Evolutionary conservation across 345 rosid species (phyloP).

Genomic region (Leavenworthia alabamica): DNA sequence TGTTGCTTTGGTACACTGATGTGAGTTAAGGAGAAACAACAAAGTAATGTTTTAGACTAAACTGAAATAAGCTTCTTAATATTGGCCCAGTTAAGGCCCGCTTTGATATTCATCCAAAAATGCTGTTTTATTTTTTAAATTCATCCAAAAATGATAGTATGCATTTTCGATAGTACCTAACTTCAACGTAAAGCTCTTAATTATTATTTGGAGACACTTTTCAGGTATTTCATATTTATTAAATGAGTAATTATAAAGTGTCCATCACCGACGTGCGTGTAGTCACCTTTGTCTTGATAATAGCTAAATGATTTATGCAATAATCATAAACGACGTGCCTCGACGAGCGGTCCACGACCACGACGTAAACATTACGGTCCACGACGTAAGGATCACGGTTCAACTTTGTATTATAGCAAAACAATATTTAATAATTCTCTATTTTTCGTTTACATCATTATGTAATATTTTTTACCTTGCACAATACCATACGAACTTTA

Average conservation of each 20-base stretch:
- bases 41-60: background rate
- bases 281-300: constrained; percentile 9
- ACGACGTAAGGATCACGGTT: constrained; percentile 20
- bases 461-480: background rate
- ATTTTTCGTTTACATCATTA: no score
- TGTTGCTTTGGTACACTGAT: background rate
- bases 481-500: constrained; percentile 12
- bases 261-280: constrained; percentile 21
- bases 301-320: constrained; percentile 21
- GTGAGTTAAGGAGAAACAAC: background rate
- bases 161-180: background rate
- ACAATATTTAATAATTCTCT: background rate
- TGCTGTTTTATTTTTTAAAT: background rate
- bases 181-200: constrained; percentile 2
- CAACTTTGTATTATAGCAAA: background rate
- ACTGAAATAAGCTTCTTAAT: background rate
- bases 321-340: constrained; percentile 28
- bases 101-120: background rate
- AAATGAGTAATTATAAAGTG: background rate
- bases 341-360: constrained; percentile 27
- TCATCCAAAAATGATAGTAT: background rate
- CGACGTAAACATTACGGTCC: constrained; percentile 25
- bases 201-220: background rate
- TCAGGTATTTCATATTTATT: background rate
- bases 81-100: background rate